A percentile compares a stretch with the other conserved stretches of the same genome.
These are phyloP conservation scores for Holtermanniella nyarrowii DNA, from an alignment of 768 basidiomycete genomes.

Conservation along the genomic window DNA sequence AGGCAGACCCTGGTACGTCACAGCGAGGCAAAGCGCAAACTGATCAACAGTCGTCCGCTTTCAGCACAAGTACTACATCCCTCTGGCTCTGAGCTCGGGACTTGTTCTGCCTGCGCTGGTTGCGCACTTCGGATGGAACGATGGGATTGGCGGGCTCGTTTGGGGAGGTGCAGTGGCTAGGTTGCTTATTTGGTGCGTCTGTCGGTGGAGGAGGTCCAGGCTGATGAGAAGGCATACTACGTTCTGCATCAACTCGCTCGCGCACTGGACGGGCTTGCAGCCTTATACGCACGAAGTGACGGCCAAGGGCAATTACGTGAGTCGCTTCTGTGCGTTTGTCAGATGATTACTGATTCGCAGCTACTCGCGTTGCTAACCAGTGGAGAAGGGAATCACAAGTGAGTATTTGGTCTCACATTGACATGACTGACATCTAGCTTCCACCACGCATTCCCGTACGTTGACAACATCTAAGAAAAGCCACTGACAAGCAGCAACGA, in stretches of 20 bases:
- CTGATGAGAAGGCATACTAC: constrained; percentile 35
- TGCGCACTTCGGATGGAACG: constrained; percentile 47
- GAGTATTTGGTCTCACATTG: constrained; percentile 1
- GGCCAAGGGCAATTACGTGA: constrained; percentile 61
- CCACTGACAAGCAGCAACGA: constrained; percentile 41
- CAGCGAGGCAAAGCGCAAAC: background rate
- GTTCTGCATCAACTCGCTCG: constrained; percentile 45
- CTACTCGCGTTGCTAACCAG: constrained; percentile 58
- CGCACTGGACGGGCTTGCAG: constrained; percentile 72
- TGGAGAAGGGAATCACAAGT: constrained; percentile 69
- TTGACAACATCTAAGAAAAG: background rate
- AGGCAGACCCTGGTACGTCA: constrained; percentile 55
- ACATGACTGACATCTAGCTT: constrained; percentile 13
- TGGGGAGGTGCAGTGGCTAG: constrained; percentile 61
- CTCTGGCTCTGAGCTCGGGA: constrained; percentile 53
- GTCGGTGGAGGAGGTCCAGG: background rate
- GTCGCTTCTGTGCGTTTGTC: constrained; percentile 17
- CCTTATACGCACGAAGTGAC: constrained; percentile 72
- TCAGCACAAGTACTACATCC: constrained; percentile 61
- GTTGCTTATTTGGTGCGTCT: constrained; percentile 48
- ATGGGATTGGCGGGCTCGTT: constrained; percentile 56
- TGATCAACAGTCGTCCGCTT: constrained; percentile 52
- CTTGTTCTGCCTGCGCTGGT: constrained; percentile 52
- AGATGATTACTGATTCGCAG: constrained; percentile 38
- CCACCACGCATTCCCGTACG: constrained; percentile 64